Conservation (phyloP, 306 rosid genomes). For the Trifolium fragiferum region DNA sequence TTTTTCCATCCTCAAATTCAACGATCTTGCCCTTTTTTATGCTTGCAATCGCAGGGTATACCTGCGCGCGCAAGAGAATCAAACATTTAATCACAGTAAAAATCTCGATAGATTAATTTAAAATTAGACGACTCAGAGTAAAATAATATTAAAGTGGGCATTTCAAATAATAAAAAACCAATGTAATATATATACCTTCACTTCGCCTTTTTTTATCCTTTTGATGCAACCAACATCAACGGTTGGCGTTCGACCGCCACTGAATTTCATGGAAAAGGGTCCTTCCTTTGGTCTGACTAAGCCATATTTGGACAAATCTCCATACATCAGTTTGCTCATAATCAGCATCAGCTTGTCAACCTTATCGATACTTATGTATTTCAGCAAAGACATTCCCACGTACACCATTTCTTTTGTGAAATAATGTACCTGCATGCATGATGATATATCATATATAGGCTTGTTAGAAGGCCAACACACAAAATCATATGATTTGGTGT, state of each 20-base stretch:
- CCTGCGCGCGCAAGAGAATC: constrained; percentile 36
- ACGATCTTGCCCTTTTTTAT: constrained; percentile 35
- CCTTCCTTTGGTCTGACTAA: constrained; percentile 55
- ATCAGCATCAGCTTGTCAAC: constrained; percentile 47
- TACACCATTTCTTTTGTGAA: constrained; percentile 58
- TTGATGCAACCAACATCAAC: constrained; percentile 65
- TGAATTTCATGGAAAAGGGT: constrained; percentile 54
- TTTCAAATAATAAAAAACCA: too few relatives aligned
- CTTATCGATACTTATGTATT: constrained; percentile 31
- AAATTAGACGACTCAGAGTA: too few relatives aligned
- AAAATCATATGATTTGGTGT: too few relatives aligned
- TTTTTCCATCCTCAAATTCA: constrained; percentile 52
- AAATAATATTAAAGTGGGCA: too few relatives aligned
- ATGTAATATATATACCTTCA: constrained; percentile 48
- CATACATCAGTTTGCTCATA: constrained; percentile 49
- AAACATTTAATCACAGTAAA: background rate
- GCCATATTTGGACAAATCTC: constrained; percentile 57
- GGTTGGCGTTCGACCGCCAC: constrained; percentile 60
- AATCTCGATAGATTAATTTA: background rate
- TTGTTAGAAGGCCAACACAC: background rate
- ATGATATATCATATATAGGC: background rate
- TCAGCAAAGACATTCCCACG: constrained; percentile 57
- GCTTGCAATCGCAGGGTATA: constrained; percentile 46
- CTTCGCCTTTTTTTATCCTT: constrained; percentile 47
- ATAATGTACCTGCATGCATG: constrained; percentile 50